Conservation (phyloP, 768 basidiomycete genomes). For the Amanita thiersii region DNA sequence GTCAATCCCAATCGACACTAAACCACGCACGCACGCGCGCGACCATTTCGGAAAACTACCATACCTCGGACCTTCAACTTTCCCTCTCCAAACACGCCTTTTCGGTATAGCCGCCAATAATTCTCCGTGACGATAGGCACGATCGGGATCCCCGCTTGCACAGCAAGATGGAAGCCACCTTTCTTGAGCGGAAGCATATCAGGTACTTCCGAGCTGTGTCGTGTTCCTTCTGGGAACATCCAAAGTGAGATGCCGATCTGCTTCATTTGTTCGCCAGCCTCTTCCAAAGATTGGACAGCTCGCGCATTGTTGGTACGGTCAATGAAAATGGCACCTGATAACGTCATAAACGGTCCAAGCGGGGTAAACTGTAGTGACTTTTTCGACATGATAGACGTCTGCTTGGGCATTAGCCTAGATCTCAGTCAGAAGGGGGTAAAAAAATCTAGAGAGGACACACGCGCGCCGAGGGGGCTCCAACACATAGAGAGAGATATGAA, state of each 20-base stretch:
- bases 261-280: slow-evolving; percentile 78
- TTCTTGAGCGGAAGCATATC: slow-evolving; percentile 90
- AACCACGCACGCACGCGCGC: background rate
- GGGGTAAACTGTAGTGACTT: slow-evolving; percentile 81
- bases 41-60: slow-evolving; percentile 14
- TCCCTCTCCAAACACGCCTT: slow-evolving; percentile 69
- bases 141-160: slow-evolving; percentile 86
- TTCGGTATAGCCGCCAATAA: slow-evolving; percentile 81
- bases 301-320: slow-evolving; percentile 73
- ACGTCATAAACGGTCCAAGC: slow-evolving; percentile 84
- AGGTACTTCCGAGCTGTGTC: slow-evolving; percentile 57
- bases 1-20: slow-evolving; percentile 7
- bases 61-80: slow-evolving; percentile 76
- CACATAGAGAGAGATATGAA: slow-evolving; percentile 4
- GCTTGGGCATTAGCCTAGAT: slow-evolving; percentile 69
- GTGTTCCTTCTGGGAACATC: slow-evolving; percentile 97
- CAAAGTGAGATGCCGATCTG: slow-evolving; percentile 63
- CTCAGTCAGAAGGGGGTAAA: slow-evolving; percentile 7
- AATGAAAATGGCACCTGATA: slow-evolving; percentile 88
- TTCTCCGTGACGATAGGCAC: slow-evolving; percentile 91
- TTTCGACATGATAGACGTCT: slow-evolving; percentile 89
- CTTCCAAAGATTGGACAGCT: slow-evolving; percentile 69
- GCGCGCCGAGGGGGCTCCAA: slow-evolving; percentile 1
- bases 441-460: slow-evolving; percentile 7
- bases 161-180: slow-evolving; percentile 94